Base-by-base conservation (phyloP, 2,329 filamentous ascomycete genomes). In the Dothiorella sarmentorum region DNA sequence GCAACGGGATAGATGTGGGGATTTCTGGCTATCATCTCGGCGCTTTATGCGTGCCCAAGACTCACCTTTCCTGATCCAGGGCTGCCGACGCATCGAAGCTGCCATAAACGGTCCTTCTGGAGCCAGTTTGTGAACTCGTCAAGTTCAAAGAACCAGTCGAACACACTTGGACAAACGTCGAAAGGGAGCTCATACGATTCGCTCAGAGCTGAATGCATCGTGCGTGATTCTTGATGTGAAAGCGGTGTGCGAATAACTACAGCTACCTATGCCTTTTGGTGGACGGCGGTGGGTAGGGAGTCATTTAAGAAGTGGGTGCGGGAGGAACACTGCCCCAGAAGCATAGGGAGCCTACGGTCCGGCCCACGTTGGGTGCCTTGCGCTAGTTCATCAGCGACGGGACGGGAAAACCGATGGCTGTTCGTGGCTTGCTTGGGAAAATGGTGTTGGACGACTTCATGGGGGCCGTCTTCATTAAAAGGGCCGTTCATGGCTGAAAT, bases 81-180 rank as follows among this genome's bases (percentile, higher is more conserved):
- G 13, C 44, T 35, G 18, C 59, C 59, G 10, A 53, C 37, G 27
- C 55, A 61, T 7, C 35, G 55, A 3, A 61, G 31, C 44, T 61
- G 59, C 59, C 59, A 61, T 2, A 13, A 26, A 9, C 24, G 15
- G n/a, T 38, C 33, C n/a, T 42, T 18, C 17, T 18, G 7, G n/a
- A 17, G 9, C 59, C 59, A 61, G 31, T 27, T 11, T 9, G 13
- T 9, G 17, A 58, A 61, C 15, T 58, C 59, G 3, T 58, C 43
- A 1, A 42, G 20, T 4, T 27, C 26, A 27, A 61, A 61, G 18
- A 68, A 61, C 60, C 60, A 64, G 13, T 61, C 60, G 27, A 63
- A 64, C 4, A 64, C 20, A 22, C 38, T 22, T 5, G 45, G 27
- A 22, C 61, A 63, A n/a, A 66, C 62, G 27, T 68, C 65, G 13